Evolutionary conservation across 2,329 filamentous ascomycete species (phyloP), one percentile per base, ranked within the genome.

Genomic region (Cladophialophora immunda): DNA sequence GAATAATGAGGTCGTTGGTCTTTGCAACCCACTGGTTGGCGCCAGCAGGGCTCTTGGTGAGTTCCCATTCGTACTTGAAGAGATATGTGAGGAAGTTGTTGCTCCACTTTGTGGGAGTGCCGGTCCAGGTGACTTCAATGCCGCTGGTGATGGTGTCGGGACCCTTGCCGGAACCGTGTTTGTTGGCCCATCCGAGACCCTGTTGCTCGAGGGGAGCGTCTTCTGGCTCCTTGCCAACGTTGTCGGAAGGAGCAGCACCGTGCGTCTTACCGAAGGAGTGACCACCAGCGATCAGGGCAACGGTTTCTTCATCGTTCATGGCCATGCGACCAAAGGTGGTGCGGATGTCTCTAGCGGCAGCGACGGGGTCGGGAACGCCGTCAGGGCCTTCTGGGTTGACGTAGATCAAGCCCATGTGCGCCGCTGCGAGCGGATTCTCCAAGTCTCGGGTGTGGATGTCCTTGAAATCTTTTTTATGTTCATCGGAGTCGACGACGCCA

Each of bases 231-330:
- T 82, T 79, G 62, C 89, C 90, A 58, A 92, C 84, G 73, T 92
- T 85, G 69, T 86, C 84, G 19, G 84, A 80, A 17, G 87, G 81
- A 64, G 81, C 90, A 34, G 91, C 91, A 73, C 91, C 91, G 79
- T 94, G 91, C 0, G 90, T 92, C 86, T 94, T 94, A 74, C 91
- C 91, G 73, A 94, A 92, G 29, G 87, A 85, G 83, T 94, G 91
- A 45, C 91, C 91, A 75, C 91, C 91, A 45, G 89, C 89, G 76
- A 94, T 93, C 54, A 94, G 81, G 15, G 91, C 91, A 62, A 92
- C 91, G 0, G 91, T 94, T 83, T 94, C 91, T 79, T 92, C 88
- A 76, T 93, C 90, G 76, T 92, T 88, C 91, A 94, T 93, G 68
- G 88, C 91, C 91, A 94, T 93, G 77, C 90, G 90, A 70, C 84